These are phyloP conservation scores for Neophaeococcomyces aloes DNA, from an alignment of 2,329 filamentous ascomycete species.

Conservation along the genomic window DNA sequence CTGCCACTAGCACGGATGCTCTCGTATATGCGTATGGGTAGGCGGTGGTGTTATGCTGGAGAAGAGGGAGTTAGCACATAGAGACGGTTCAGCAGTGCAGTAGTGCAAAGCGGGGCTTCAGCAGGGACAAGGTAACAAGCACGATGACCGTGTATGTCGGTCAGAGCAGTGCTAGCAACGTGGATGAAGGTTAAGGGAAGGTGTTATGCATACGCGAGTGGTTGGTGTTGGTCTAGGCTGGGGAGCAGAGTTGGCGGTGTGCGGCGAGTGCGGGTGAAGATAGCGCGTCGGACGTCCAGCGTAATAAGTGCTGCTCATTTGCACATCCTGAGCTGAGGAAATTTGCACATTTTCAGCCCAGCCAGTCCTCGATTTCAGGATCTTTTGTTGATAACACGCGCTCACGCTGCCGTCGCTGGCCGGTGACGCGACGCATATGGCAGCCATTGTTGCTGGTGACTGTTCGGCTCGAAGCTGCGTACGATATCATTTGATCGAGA, in stretches of 20 bases:
- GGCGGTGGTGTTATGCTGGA: neutral
- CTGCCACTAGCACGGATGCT: constrained; percentile 21
- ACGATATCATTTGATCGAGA: constrained; percentile 9
- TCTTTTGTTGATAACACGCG: constrained; percentile 33
- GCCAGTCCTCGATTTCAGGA: constrained; percentile 34
- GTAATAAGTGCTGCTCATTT: constrained; percentile 21
- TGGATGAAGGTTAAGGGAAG: constrained; percentile 14
- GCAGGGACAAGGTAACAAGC: constrained; percentile 4
- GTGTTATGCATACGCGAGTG: constrained; percentile 20
- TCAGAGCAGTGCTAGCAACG: constrained; percentile 10
- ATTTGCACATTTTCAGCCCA: constrained; percentile 33
- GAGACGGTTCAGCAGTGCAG: constrained; percentile 3
- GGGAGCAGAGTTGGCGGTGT: constrained; percentile 16
- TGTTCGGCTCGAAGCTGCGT: constrained; percentile 6
- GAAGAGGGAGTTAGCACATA: constrained; percentile 1
- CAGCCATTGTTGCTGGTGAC: constrained; percentile 32
- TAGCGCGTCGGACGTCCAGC: constrained; percentile 24
- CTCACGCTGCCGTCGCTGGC: constrained; percentile 31
- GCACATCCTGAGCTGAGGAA: constrained; percentile 21
- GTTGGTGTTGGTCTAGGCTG: constrained; percentile 16
- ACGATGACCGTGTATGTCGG: constrained; percentile 3
- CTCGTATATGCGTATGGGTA: neutral
- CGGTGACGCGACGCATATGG: constrained; percentile 33
- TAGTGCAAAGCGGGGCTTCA: constrained; percentile 1
- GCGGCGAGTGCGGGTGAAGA: constrained; percentile 23